Conservation (phyloP, 2,329 filamentous ascomycete species). For the Venturia oleaginea region DNA sequence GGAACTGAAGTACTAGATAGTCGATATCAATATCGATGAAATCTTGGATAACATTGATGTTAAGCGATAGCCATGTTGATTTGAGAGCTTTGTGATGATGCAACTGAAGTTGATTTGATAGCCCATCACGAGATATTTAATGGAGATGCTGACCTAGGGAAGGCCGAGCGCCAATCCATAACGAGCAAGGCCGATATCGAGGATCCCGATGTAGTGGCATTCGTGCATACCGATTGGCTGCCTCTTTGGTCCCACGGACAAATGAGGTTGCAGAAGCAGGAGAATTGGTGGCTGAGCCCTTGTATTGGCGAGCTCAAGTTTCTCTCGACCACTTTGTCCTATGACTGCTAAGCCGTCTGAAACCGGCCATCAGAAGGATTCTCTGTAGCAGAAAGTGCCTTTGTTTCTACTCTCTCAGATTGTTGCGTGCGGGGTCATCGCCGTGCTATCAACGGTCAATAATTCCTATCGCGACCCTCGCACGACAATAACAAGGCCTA, state of each 20-base stretch:
- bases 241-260: neutral
- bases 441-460: neutral
- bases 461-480: neutral
- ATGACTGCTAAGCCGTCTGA: slow-evolving; percentile 1
- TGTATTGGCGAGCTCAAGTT: too few relatives aligned
- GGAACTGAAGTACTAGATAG: too few relatives aligned
- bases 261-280: neutral
- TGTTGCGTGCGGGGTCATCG: neutral
- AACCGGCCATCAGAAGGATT: neutral
- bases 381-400: neutral
- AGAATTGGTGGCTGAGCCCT: neutral
- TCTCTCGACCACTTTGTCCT: neutral
- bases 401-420: neutral
- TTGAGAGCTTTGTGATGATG: too few relatives aligned
- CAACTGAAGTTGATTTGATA: too few relatives aligned
- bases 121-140: neutral
- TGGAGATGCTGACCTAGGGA: neutral
- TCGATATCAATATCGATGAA: too few relatives aligned
- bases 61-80: too few relatives aligned
- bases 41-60: too few relatives aligned
- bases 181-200: neutral
- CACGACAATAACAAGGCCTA: neutral
- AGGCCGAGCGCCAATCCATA: neutral
- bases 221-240: neutral
- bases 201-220: neutral